Conservation (phyloP, 108 stramenopile genomes). For the Pseudonitzschia delicatissima region DNA sequence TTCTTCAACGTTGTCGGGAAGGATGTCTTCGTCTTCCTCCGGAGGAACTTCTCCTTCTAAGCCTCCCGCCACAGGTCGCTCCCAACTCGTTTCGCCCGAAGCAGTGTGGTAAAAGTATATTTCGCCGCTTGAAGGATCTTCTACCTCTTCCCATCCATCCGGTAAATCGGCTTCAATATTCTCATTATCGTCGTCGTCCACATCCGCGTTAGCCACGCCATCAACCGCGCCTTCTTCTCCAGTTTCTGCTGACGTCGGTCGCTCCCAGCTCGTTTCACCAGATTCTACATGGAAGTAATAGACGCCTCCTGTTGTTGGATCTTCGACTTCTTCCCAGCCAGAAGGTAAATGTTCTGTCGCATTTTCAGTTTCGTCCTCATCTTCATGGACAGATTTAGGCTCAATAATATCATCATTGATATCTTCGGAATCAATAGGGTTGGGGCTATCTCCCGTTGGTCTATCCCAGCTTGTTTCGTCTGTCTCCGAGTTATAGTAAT, state of each 20-base stretch:
- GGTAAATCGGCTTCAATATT: background rate
- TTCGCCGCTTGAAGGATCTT: slow-evolving; percentile 19
- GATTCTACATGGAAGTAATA: slow-evolving; percentile 65
- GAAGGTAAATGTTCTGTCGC: slow-evolving; percentile 27
- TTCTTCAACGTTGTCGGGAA: background rate
- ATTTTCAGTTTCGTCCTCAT: background rate
- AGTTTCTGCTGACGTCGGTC: slow-evolving; percentile 7
- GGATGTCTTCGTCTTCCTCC: background rate
- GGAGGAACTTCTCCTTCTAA: background rate
- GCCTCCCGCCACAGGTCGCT: slow-evolving; percentile 13
- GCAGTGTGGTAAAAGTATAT: slow-evolving; percentile 24
- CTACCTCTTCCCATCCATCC: slow-evolving; percentile 17
- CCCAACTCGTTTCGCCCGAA: slow-evolving; percentile 30
- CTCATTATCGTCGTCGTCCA: background rate
- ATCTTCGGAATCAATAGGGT: background rate
- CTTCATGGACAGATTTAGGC: background rate
- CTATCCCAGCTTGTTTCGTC: slow-evolving; percentile 66
- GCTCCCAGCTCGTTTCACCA: slow-evolving; percentile 68
- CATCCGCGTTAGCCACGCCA: background rate
- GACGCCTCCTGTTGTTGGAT: slow-evolving; percentile 31
- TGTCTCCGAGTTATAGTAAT: slow-evolving; percentile 58
- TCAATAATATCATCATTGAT: background rate
- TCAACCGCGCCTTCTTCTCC: background rate
- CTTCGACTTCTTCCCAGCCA: slow-evolving; percentile 50
- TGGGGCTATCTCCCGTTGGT: slow-evolving; percentile 6